Evolutionary conservation across 2,329 filamentous ascomycete species (phyloP).

Genomic region (Pseudogymnoascus sp.): DNA sequence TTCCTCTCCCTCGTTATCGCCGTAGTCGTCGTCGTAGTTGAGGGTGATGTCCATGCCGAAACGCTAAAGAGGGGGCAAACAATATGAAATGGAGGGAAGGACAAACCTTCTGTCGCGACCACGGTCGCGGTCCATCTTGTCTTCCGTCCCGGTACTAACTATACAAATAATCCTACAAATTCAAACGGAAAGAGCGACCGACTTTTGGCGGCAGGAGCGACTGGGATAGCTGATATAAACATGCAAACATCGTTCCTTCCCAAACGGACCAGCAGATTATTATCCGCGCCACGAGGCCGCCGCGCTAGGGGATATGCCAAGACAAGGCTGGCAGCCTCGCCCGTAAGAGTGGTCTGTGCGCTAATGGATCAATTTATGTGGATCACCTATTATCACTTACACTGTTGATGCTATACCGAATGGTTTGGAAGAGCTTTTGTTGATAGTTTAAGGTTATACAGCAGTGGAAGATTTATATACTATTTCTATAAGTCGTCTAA

Average conservation of each 20-base stretch:
- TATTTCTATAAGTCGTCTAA: neutral
- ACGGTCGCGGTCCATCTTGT: slow-evolving; percentile 25
- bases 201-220: neutral
- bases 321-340: neutral
- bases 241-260: neutral
- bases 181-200: neutral
- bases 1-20: neutral
- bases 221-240: neutral
- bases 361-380: neutral
- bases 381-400: neutral
- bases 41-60: neutral
- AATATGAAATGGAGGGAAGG: slow-evolving; percentile 11
- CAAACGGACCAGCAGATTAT: neutral
- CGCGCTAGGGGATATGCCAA: neutral
- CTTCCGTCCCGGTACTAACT: neutral
- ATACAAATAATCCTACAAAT: neutral
- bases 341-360: neutral
- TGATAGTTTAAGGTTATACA: neutral
- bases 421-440: neutral
- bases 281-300: neutral
- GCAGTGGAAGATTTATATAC: neutral
- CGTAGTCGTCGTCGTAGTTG: neutral
- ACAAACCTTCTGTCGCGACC: slow-evolving; percentile 37
- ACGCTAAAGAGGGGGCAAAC: neutral
- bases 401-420: too few relatives aligned